These are phyloP conservation scores for Poa annua DNA, from an alignment of 176 grass and related monocot species.

Conservation along the genomic window DNA sequence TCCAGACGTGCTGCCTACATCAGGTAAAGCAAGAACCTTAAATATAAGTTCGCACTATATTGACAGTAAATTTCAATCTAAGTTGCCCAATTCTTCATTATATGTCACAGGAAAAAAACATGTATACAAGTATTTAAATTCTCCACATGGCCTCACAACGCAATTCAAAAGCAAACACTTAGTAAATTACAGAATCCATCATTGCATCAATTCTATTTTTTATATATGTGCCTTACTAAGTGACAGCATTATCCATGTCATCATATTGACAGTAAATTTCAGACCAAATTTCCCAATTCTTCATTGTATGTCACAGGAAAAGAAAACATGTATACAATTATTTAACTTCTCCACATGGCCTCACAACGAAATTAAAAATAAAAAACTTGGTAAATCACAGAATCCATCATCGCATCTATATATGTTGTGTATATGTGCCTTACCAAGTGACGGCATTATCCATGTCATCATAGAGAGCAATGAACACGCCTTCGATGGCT, in stretches of 20 bases:
- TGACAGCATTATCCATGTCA: conserved; percentile 48
- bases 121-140: too few species aligned
- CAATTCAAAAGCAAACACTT: background rate
- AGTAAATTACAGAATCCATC: background rate
- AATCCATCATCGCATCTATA: background rate
- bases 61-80: background rate
- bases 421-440: background rate
- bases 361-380: background rate
- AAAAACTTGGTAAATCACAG: background rate
- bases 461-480: conserved; percentile 35
- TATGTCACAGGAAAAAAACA: background rate
- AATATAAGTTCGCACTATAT: background rate
- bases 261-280: background rate
- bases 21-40: conserved; percentile 34
- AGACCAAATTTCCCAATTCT: background rate
- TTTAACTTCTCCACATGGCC: background rate
- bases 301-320: background rate
- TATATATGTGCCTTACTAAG: conserved; percentile 52
- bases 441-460: conserved; percentile 71
- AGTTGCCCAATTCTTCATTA: background rate
- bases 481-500: conserved; percentile 72
- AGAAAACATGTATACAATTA: background rate
- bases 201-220: background rate
- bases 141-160: background rate
- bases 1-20: conserved; percentile 87